Base-by-base conservation (phyloP, 306 rosid species). In the Crataegus laevigata region DNA sequence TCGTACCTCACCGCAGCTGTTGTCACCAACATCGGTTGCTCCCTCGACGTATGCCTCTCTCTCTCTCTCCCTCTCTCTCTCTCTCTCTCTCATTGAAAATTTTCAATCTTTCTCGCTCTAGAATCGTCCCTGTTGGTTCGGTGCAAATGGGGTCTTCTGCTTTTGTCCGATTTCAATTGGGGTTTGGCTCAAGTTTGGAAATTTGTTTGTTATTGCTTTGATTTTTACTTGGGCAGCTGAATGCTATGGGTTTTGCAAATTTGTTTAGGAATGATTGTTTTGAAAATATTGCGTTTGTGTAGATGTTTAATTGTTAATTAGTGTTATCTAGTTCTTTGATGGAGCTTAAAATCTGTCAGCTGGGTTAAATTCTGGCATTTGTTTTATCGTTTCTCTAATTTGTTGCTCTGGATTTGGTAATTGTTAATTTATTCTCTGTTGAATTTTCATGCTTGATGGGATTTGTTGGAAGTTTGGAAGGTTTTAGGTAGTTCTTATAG, bases 1-100 rank as follows among this genome's bases (percentile, higher is more conserved):
- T 89, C 96, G 3, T 94, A 91, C 75, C 96, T 94, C 85, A 92
- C 98, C 1, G 98, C 98, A 21, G 96, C 96, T 26, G 87, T 94
- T 45, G 90, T 89, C 78, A 94, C 97, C 80, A 91, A 94, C 78
- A 87, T 94, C 71, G 98, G 97, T 11, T 94, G 98, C 76, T 87
- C 98, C 52, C 98, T 94, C 51, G 98, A 94, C 29, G 98, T 94
- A 81, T 8, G 80, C 14, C 38, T 19, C 60, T 24, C 6, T 36
- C 30, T 52, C 29, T 28, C 36, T n/a, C 60, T 24, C 8, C 25
- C 24, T 29, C 52, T 47, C 54, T 47, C 36, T n/a, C 60, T 24
- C 8, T 29, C 24, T 29, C 52, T 47, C 54, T 47, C 54, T 15
- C 54, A 47, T 5, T 2, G 54, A 17, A 68, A 51, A 25, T 28